Base-by-base conservation (phyloP, 2,329 filamentous ascomycete genomes). In the Drechslera avenae region DNA sequence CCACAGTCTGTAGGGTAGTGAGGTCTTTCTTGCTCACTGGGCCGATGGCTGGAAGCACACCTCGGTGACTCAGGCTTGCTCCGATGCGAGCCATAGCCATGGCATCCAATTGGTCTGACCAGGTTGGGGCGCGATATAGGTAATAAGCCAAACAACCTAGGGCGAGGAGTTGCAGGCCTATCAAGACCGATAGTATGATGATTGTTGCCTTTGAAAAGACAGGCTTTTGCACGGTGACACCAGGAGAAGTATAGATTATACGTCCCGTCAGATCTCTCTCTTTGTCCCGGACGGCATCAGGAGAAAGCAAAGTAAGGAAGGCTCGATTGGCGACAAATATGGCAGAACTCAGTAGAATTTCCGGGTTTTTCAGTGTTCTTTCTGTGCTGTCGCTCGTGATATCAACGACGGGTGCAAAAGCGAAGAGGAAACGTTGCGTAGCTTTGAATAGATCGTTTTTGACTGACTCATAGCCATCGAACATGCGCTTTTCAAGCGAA, bases 151-250 rank as follows among this genome's bases (percentile, higher is more conserved):
- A 3, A n/a, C 13, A 40, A 2, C 5, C 3, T 6, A 40, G 2
- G 23, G 13, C 16, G 14, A 40, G 16, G 8, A 18, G 9, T 8
- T 40, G 37, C 0, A 40, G 9, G 6, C 1, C 12, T 16, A 40
- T 26, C 5, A 14, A 4, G 2, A 31, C 3, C 9, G 23, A 30
- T 1, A 40, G n/a, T 28, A 28, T 5, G 3, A 30, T 18, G 0
- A 10, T 1, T 0, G 37, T 12, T 2, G 1, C 2, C 0, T 7
- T 18, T n/a, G 37, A 18, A 5, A 40, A 9, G 4, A 31, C 5
- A 13, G 37, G 37, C 23, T 1, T 40, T 18, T 16, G 7, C 0
- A 40, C 2, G 2, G 21, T 26, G 14, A 13, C 1, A 7, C 37
- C 21, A 1, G 21, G 21, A 16, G 23, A 17, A 2, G 4, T 0